Percentiles rank a stretch among this genome's conserved stretches.
Conservation (phyloP, 768 basidiomycete species). For the Aureoboletus auriporus region DNA sequence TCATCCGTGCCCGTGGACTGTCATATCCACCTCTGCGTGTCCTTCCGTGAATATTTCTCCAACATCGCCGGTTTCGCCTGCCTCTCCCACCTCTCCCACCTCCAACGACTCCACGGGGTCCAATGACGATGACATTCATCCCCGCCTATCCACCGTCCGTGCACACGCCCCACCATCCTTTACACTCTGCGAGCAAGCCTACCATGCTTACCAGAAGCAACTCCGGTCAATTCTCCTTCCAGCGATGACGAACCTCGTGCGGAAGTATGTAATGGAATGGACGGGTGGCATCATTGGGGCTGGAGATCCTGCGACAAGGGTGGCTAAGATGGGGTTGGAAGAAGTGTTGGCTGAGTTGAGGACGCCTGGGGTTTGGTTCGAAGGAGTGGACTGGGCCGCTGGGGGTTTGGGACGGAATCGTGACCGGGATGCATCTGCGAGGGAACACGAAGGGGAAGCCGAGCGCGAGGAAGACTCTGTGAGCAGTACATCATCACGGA, state of each 20-base stretch:
- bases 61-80: slow-evolving; percentile 23
- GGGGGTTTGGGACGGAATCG: slow-evolving; percentile 23
- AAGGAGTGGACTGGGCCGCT: slow-evolving; percentile 62
- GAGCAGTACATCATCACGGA: slow-evolving; percentile 43
- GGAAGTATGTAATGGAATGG: slow-evolving; percentile 63
- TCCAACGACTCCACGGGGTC: slow-evolving; percentile 6
- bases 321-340: slow-evolving; percentile 53
- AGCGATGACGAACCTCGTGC: slow-evolving; percentile 65
- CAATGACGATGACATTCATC: slow-evolving; percentile 38
- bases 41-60: slow-evolving; percentile 8
- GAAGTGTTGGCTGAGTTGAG: slow-evolving; percentile 57
- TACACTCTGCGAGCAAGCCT: slow-evolving; percentile 61
- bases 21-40: slow-evolving; percentile 11
- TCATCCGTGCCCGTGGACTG: slow-evolving; percentile 65
- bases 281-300: slow-evolving; percentile 36
- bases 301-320: slow-evolving; percentile 53
- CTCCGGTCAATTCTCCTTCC: slow-evolving; percentile 58
- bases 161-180: slow-evolving; percentile 58
- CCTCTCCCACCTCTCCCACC: slow-evolving; percentile 14
- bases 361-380: slow-evolving; percentile 62
- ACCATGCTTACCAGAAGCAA: slow-evolving; percentile 53
- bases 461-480: slow-evolving; percentile 47
- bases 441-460: slow-evolving; percentile 32
- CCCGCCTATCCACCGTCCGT: slow-evolving; percentile 42
- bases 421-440: slow-evolving; percentile 36